Base-by-base conservation (phyloP, 306 rosid genomes). In the Cicer yamashitae region DNA sequence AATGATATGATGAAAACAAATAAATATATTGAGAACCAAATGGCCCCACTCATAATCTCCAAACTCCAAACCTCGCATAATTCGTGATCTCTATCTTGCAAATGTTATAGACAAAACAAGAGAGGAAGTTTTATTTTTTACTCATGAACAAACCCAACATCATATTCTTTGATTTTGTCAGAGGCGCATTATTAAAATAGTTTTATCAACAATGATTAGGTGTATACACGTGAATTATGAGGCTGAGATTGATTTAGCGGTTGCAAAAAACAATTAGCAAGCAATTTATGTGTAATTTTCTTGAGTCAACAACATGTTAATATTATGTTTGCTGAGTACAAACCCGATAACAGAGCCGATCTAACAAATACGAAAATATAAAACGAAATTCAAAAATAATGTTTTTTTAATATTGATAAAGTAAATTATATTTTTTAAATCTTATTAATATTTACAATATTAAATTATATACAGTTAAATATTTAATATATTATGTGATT, bases 161-260 rank as follows among this genome's bases (percentile, higher is more conserved):
- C 20, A 75, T 14, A 46, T 56, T 64, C 20, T 47, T n/a, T 54
- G n/a, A 40, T 75, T 56, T 57, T 64, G 71, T 67, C 71, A 69
- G 50, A 45, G 25, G 13, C 41, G 25, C 7, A n/a, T 43, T 48
- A 25, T 37, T 13, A 1, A 43, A 2, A 8, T 67, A 40, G 60
- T 53, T 38, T 38, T 75, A 71, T 56, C 5, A 75, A 70, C 5
- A 75, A 70, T 63, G 61, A 68, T 81, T 74, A 59, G 84, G 72
- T 81, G 41, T 30, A 58, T 17, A 60, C 14, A 63, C 10, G 34
- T 11, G 64, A 43, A 61, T 10, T 43, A 18, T 76, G 81, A 65
- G 75, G 71, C 38, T 25, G 79, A 25, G 75, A 71, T 77, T 57
- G 60, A 47, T 56, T 77, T 71, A 10, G 66, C 75, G 85, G 58